Evolutionary conservation across 768 basidiomycete genomes (phyloP), one percentile per base, ranked within the genome.

Genomic region (Podaxis sp.): DNA sequence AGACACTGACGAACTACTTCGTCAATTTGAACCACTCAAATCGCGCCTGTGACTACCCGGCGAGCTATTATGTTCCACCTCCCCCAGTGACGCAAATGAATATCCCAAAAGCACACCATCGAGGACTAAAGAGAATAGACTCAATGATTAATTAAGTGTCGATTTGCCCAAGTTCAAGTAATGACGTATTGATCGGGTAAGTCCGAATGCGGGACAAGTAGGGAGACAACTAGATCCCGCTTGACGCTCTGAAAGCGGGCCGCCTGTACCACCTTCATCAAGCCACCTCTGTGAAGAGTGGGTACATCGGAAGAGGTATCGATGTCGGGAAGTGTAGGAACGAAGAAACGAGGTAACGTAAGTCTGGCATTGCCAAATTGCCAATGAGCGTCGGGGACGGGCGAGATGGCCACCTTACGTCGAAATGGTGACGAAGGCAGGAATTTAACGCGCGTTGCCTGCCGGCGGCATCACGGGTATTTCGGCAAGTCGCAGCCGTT

Each of bases 101-200:
- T 40, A 54, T 37, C 5, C 37, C 20, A 22, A 1, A 36, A 37
- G 36, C 20, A 38, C 20, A 56, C 13, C 54, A 56, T 56, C 54
- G 54, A 56, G 37, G 13, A 28, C n/a, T 37, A 38, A 54, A 17
- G n/a, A 37, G 17, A 38, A 8, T 38, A 56, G 37, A 40, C 37
- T 56, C 37, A 20, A 40, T 20, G 24, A 40, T 40, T 22, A 56
- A 56, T 40, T 15, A 26, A 17, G 10, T 10, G 8, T 38, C 17
- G 37, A 13, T 40, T 50, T 50, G 24, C 26, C 4, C 12, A 24
- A 50, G 8, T 12, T 24, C 24, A 20, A 22, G 1, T 2, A 11
- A 56, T 56, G 54, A 56, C 54, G 54, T 56, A 36, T 24, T 56
- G 54, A 56, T 41, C 37, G 49, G 26, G 22, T 11, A 46, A 7